Evolutionary conservation across 2,329 filamentous ascomycete species (phyloP), one percentile per base, ranked within the genome.

Genomic region (Cercospora berteroae): DNA sequence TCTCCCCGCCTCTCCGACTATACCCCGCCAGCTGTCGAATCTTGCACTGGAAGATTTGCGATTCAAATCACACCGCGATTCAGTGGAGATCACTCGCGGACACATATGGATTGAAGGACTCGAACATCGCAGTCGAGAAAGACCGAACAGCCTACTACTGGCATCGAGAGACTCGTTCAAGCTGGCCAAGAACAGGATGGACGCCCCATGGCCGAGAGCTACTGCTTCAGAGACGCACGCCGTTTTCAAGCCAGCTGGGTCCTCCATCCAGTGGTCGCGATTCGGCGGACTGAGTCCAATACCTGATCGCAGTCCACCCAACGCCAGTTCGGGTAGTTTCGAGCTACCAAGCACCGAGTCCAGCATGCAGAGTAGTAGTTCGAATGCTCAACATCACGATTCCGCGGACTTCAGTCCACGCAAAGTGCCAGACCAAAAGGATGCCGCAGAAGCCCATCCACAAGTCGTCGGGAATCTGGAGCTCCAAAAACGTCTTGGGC

Each of bases 281-380:
- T 70, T 71, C n/a, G 73, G 73, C 7, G 73, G 71, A 2, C 67
- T 77, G 55, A 72, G 69, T 57, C 69, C 76, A 3, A 76, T 77
- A 56, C 55, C 68, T n/a, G 76, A 77, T 68, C 69, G 73, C 20
- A 74, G 71, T 42, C 76, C 76, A n/a, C 74, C 76, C 16, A 69
- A 55, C 36, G 62, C 27, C 33, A 67, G 16, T 33, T 65, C 31
- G 59, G 62, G 61, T 42, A 52, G 44, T 52, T 31, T 55, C 20
- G 18, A 42, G 9, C 55, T 48, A 20, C 31, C 55, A 12, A 57
- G 55, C 18, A 18, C 55, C 18, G 9, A 64, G 31, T 29, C 50
- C 61, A 20, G 36, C n/a, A 25, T 57, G 16, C 29, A 55, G 33
- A 23, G 6, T 29, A 20, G 61, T 25, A 23, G 16, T 33, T n/a